Base-by-base conservation (phyloP, 2,329 filamentous ascomycete genomes). In the Didymella glomerata region DNA sequence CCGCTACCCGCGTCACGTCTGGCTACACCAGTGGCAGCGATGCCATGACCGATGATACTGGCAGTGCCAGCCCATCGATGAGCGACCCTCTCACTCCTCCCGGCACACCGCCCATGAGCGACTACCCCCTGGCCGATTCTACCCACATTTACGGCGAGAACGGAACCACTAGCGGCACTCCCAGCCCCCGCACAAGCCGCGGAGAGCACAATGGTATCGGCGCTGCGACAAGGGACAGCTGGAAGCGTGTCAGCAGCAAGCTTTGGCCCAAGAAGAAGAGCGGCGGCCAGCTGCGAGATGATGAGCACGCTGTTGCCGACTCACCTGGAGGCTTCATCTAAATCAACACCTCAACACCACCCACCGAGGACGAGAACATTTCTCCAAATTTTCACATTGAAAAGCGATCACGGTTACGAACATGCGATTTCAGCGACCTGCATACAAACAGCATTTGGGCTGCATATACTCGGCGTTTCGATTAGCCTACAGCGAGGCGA, bases 21-120 rank as follows among this genome's bases (percentile, higher is more conserved):
- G 70, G 69, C 49, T 77, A 75, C 60, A 79, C 51, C 81, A 86
- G 74, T 56, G 73, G 74, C 16, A 75, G 63, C 71, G 80, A 62
- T 69, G 76, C 48, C 80, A 86, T 62, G 76, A 83, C 47, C 82
- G 89, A 92, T 66, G 89, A 91, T 72, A 90, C 85, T 59, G 85
- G 84, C 55, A 85, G 84, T 83, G 57, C 71, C 24, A 80, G 54
- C 61, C 78, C 79, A 2, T 79, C 50, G 81, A 82, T 48, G 25
- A 79, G 82, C 60, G 88, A 89, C 70, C 89, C 84, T 3, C 88
- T 92, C 81, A 93, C 90, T 3, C 90, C 90, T 1, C 90, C 90
- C 2, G 91, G 90, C 7, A 93, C 90, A 5, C 90, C 90, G 0
- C 90, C 90, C 1, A 91, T 90, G 32, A 75, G 65, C 62, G 73